A percentile compares a stretch with the other conserved stretches of the same genome.
Conservation (phyloP, 148 eudicot genomes). For the Cornus florida region DNA sequence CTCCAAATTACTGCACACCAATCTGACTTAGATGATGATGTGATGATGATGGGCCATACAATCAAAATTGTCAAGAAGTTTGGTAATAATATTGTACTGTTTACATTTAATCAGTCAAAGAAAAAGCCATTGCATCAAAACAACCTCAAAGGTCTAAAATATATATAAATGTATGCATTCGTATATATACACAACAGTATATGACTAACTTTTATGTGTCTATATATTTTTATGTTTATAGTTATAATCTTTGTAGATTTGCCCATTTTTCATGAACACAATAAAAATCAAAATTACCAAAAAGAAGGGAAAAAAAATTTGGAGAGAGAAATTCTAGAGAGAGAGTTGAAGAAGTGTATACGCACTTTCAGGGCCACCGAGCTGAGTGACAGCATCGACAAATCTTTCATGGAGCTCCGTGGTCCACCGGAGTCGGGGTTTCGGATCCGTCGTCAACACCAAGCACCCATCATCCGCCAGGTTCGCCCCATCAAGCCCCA, state of each 20-base stretch:
- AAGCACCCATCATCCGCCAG: slow-evolving; percentile 41
- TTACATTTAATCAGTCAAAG: too few relatives aligned
- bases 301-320: not conserved
- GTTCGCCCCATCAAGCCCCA: slow-evolving; percentile 29
- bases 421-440: slow-evolving; percentile 64
- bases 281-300: not conserved
- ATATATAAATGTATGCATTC: not conserved
- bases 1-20: too few relatives aligned
- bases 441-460: slow-evolving; percentile 52
- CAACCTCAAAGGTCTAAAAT: too few relatives aligned
- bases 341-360: slow-evolving; percentile 4
- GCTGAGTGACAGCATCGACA: slow-evolving; percentile 60
- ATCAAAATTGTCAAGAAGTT: not conserved
- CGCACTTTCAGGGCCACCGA: slow-evolving; percentile 65
- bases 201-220: too few relatives aligned
- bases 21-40: too few relatives aligned
- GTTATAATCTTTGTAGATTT: too few relatives aligned
- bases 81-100: not conserved
- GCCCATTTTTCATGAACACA: too few relatives aligned
- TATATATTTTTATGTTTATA: too few relatives aligned
- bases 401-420: slow-evolving; percentile 55
- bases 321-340: not conserved
- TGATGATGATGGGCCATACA: too few relatives aligned
- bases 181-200: not conserved
- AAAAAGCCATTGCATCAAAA: too few relatives aligned